Percentiles rank a stretch among this genome's conserved stretches.
These are phyloP conservation scores for Apodospora peruviana DNA, from an alignment of 495 filamentous ascomycete species.

Conservation along the genomic window DNA sequence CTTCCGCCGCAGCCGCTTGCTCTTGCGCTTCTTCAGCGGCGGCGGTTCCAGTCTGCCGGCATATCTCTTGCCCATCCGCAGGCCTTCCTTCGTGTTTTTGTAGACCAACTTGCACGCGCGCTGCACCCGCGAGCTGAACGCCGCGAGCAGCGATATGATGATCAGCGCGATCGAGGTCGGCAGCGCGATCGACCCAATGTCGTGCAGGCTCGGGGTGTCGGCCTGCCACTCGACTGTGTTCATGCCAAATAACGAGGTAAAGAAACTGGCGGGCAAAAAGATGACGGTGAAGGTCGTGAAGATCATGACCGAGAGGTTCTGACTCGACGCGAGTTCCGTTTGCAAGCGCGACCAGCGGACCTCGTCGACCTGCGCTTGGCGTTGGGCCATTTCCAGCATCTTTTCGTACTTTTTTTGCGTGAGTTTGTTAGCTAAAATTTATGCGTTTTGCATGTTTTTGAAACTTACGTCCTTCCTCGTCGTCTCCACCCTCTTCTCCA, in stretches of 20 bases:
- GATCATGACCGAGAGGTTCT: conserved; percentile 61
- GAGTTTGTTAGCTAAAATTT: neutral
- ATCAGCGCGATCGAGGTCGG: conserved; percentile 35
- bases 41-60: conserved; percentile 24
- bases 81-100: conserved; percentile 6
- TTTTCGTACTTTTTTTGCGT: conserved; percentile 48
- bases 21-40: conserved; percentile 17
- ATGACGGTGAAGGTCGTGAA: conserved; percentile 67
- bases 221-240: conserved; percentile 61
- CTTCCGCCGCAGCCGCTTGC: conserved; percentile 18
- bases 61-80: conserved; percentile 8
- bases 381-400: conserved; percentile 62
- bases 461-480: conserved; percentile 38
- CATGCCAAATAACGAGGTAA: conserved; percentile 62
- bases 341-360: conserved; percentile 59
- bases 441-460: too few relatives aligned
- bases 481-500: conserved; percentile 48
- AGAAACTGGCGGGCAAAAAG: conserved; percentile 61
- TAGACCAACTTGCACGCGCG: conserved; percentile 22
- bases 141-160: conserved; percentile 31
- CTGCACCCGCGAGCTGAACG: conserved; percentile 38
- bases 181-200: conserved; percentile 37
- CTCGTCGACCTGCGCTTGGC: conserved; percentile 64
- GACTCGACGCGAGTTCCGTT: conserved; percentile 56
- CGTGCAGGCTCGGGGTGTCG: conserved; percentile 26